Base-by-base conservation (phyloP, 176 grass and related monocot genomes). In the Pharus latifolius region DNA sequence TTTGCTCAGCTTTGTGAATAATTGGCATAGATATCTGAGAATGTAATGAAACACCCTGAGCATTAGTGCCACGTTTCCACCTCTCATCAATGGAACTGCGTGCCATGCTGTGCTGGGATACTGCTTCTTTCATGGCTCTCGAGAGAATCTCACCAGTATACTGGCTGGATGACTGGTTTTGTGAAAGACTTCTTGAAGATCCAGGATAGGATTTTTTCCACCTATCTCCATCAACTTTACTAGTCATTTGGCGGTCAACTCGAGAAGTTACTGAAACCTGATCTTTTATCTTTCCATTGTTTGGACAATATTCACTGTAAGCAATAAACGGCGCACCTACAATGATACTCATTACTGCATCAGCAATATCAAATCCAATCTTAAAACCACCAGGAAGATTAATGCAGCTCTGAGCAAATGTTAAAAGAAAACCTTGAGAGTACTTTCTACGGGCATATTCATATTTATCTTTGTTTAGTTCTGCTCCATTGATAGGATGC, bases 1-100 rank as follows among this genome's bases (percentile, higher is more conserved):
- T 88, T 56, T 62, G 88, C 48, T 91, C 84, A 32, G 91, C 87
- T 81, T 78, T 96, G 73, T 91, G 91, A 78, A 96, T 91, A 31
- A 74, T 2, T 56, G 81, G 87, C 28, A 63, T 56, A 40, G 81
- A 58, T 23, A 79, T 23, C 23, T 83, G 84, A 76, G 87, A 93
- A 56, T 75, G 49, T 43, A 85, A 84, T 65, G 85, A 53, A 46
- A 73, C 73, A 26, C 86, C 73, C 45, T 82, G 70, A 49, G 17
- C 13, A 35, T 46, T 56, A 70, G 47, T 63, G 69, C 65, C 53
- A 38, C 83, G 87, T 40, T 80, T 77, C 87, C 87, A 96, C 33
- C 84, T 84, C 46, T 91, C 87, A 63, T 62, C 82, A 56, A 77
- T 77, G 74, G 75, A 77, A 65, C 78, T 58, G 77, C 49, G 73